A percentile compares a stretch with the other conserved stretches of the same genome.
phyloP scores from a whole-genome alignment of 192 early-diverging fungal species.

The Coemansia sp. region DNA sequence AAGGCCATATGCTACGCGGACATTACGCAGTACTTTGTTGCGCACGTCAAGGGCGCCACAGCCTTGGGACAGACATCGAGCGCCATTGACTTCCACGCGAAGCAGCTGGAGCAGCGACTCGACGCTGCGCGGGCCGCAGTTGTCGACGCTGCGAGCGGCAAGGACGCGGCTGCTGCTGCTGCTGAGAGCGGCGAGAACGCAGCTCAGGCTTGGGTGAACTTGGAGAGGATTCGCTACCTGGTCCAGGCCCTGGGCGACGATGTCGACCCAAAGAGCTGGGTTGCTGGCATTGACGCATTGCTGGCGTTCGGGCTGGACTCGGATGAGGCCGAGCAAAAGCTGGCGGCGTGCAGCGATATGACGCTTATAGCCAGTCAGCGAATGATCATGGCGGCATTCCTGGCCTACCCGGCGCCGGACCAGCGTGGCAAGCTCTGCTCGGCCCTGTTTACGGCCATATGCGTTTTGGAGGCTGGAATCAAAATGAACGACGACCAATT shows the following conservation, averaged over 20 bases:
- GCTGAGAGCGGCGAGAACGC: conserved; percentile 12
- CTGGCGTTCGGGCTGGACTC: conserved; percentile 35
- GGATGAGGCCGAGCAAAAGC: conserved; percentile 21
- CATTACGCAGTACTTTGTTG: conserved; percentile 40
- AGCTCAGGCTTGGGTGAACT: conserved; percentile 41
- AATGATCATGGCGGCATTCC: conserved; percentile 29
- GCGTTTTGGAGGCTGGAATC: conserved; percentile 77
- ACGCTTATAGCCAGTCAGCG: conserved; percentile 46
- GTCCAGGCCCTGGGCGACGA: conserved; percentile 38
- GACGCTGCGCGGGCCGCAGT: conserved; percentile 3
- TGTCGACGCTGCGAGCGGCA: background rate
- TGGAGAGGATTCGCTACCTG: conserved; percentile 50
- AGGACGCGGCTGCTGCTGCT: conserved; percentile 9
- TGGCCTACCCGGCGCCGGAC: conserved; percentile 17
- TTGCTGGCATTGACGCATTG: conserved; percentile 14
- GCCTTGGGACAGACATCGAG: background rate
- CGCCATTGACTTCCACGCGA: conserved; percentile 13
- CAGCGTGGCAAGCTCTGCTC: conserved; percentile 14
- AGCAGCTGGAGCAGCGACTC: conserved; percentile 16
- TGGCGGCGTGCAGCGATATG: conserved; percentile 40
- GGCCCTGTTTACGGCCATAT: conserved; percentile 52
- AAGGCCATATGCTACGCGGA: conserved; percentile 55
- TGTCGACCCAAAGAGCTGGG: conserved; percentile 19
- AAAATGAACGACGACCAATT: conserved; percentile 78
- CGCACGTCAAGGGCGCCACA: conserved; percentile 9